These are phyloP conservation scores for Blastobotrys peoriensis DNA, from an alignment of 805 yeast genomes.

Conservation along the genomic window DNA sequence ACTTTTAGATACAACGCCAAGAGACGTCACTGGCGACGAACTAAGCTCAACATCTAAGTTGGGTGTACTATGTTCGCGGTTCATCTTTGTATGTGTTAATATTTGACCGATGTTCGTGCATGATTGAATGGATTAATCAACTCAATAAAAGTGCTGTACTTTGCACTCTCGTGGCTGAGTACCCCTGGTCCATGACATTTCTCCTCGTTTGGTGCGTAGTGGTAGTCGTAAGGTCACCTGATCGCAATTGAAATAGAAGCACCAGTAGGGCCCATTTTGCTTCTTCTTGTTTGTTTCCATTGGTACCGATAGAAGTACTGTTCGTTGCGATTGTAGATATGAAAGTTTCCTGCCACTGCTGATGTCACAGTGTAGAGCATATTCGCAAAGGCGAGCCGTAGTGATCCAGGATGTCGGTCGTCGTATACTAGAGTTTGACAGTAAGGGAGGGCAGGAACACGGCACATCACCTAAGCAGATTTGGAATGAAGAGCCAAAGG, in stretches of 20 bases:
- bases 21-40: slow-evolving; percentile 99
- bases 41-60: slow-evolving; percentile 90
- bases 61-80: neutral
- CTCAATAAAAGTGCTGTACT: too few relatives aligned
- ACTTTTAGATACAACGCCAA: slow-evolving; percentile 84
- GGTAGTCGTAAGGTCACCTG: too few relatives aligned
- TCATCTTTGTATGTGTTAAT: slow-evolving; percentile 2
- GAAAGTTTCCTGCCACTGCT: too few relatives aligned
- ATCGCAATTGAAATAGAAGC: too few relatives aligned
- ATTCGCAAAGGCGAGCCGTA: neutral
- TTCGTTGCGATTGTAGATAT: too few relatives aligned
- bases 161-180: too few relatives aligned
- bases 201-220: too few relatives aligned
- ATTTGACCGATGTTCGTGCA: slow-evolving; percentile 4
- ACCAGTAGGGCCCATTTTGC: too few relatives aligned
- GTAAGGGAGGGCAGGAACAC: neutral
- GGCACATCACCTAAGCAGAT: neutral
- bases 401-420: neutral
- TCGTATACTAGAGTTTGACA: neutral
- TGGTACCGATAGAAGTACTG: too few relatives aligned
- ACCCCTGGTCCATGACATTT: too few relatives aligned
- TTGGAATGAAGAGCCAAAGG: slow-evolving; percentile 17
- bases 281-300: too few relatives aligned
- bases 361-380: neutral
- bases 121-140: slow-evolving; percentile 2